phyloP scores from a whole-genome alignment of 164 flowering plant genomes.

The Tetrastigma voinierianum region DNA sequence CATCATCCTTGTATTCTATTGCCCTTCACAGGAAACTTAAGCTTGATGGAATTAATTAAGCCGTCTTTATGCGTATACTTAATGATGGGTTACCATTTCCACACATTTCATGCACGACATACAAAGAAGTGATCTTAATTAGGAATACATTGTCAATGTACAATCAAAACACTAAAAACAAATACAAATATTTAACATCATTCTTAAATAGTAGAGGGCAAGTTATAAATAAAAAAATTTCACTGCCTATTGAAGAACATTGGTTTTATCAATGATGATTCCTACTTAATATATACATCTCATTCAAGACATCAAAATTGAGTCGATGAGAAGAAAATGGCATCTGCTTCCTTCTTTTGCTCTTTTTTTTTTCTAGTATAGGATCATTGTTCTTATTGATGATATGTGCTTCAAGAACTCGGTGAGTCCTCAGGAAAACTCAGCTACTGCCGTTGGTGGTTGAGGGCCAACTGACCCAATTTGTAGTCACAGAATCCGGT shows the following conservation, averaged over 20 bases:
- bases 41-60: not conserved
- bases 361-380: no score
- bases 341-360: not conserved
- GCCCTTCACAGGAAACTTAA: no score
- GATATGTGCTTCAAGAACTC: not conserved
- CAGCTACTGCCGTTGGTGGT: slow-evolving; percentile 33
- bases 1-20: no score
- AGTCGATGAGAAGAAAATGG: not conserved
- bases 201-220: not conserved
- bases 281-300: slow-evolving; percentile 2
- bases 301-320: not conserved
- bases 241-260: not conserved
- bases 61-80: not conserved
- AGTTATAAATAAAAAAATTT: not conserved
- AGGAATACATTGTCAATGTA: not conserved
- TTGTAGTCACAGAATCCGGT: slow-evolving; percentile 34
- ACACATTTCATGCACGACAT: no score
- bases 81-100: no score
- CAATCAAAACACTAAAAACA: not conserved
- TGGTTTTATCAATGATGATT: not conserved
- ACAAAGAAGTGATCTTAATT: no score
- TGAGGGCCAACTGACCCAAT: slow-evolving; percentile 29
- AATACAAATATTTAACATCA: not conserved
- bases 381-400: not conserved
- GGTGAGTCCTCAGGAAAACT: not conserved